Percentiles rank a stretch among this genome's conserved stretches.
Conservation (phyloP, 2,329 filamentous ascomycete genomes). For the Penicillium sp. region DNA sequence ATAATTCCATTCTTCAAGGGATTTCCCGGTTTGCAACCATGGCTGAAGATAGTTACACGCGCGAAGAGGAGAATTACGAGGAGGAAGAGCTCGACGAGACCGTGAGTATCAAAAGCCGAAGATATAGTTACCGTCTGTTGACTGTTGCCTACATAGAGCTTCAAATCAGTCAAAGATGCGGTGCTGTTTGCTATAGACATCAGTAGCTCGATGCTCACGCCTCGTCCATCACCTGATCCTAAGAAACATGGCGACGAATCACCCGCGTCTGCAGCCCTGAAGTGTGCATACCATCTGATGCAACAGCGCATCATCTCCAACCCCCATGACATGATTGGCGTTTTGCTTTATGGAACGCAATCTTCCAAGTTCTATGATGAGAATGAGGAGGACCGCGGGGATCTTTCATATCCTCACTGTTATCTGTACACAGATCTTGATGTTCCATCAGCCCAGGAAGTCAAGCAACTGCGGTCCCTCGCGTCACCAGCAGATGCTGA, state of each 20-base stretch:
- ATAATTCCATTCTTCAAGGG: background rate
- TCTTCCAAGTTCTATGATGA: conserved; percentile 75
- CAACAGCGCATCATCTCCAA: conserved; percentile 97
- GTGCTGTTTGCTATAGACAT: conserved; percentile 94
- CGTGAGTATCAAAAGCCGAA: conserved; percentile 25
- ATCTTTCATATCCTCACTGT: conserved; percentile 78
- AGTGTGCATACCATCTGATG: conserved; percentile 93
- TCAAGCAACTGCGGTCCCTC: conserved; percentile 72
- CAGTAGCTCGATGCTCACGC: conserved; percentile 78
- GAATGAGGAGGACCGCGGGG: conserved; percentile 55
- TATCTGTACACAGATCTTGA: conserved; percentile 88
- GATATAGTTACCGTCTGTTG: conserved; percentile 3
- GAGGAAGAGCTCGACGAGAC: conserved; percentile 50
- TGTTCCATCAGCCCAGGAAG: conserved; percentile 80
- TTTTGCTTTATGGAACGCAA: conserved; percentile 86
- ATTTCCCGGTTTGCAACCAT: conserved; percentile 23
- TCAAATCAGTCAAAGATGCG: conserved; percentile 93
- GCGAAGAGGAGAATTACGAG: conserved; percentile 42
- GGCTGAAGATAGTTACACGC: conserved; percentile 37
- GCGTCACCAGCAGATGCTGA: conserved; percentile 75
- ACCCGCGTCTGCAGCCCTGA: conserved; percentile 77
- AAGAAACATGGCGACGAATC: conserved; percentile 79
- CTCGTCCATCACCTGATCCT: conserved; percentile 61
- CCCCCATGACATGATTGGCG: conserved; percentile 95
- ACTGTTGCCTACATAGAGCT: conserved; percentile 57